These are phyloP conservation scores for Agaricus subrufescens DNA, from an alignment of 768 basidiomycete genomes.

Conservation along the genomic window DNA sequence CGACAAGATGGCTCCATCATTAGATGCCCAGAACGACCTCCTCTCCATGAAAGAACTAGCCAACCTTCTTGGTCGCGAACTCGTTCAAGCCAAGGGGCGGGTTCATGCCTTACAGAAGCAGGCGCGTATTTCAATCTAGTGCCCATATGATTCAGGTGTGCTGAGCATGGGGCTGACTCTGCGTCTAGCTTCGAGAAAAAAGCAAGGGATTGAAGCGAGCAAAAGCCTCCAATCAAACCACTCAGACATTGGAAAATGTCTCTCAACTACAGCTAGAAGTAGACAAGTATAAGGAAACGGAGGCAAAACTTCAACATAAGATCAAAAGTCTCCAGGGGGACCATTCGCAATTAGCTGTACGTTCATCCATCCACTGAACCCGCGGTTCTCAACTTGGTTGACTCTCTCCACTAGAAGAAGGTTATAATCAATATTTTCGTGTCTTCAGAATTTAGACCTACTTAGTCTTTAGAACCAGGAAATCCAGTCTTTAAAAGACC, in stretches of 20 bases:
- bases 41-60: not conserved
- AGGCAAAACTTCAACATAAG: not conserved
- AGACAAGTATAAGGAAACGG: not conserved
- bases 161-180: not conserved
- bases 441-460: not conserved
- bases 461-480: not conserved
- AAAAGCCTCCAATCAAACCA: not conserved
- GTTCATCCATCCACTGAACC: not conserved
- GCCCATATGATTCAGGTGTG: not conserved
- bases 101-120: not conserved
- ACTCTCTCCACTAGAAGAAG: not conserved
- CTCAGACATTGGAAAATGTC: not conserved
- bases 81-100: not conserved
- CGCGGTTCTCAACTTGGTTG: too few species aligned
- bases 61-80: constrained; percentile 1
- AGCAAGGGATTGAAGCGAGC: not conserved
- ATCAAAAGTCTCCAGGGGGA: not conserved
- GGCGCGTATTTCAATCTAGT: not conserved
- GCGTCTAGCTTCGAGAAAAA: not conserved
- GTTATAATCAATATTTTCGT: not conserved
- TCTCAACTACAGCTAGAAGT: not conserved
- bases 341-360: not conserved
- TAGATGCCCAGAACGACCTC: not conserved
- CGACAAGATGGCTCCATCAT: not conserved
- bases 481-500: not conserved